Percentiles rank a stretch among this genome's conserved stretches.
Conservation (phyloP, 257 asterid species). For the Haberlea rhodopensis region DNA sequence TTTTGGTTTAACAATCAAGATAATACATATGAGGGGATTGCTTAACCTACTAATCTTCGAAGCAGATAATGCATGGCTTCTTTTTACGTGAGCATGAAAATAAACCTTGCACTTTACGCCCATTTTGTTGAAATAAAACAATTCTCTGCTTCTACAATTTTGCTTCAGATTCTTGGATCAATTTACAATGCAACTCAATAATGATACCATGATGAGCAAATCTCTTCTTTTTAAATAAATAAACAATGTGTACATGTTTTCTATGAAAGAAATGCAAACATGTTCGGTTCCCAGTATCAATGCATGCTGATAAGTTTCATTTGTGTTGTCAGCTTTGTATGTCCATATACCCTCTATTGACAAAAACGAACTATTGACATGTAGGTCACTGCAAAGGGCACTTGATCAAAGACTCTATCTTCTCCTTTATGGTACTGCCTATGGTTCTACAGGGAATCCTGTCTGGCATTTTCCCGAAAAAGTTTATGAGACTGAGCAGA, state of each 20-base stretch:
- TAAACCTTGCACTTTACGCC: background rate
- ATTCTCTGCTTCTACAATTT: too few relatives aligned
- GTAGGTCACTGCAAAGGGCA: conserved; percentile 85
- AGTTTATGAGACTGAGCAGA: conserved; percentile 66
- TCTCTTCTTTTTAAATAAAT: background rate
- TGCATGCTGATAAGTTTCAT: background rate
- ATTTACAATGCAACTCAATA: background rate
- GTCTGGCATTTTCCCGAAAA: conserved; percentile 96
- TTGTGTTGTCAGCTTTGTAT: background rate
- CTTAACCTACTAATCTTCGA: background rate
- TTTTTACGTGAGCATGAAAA: background rate
- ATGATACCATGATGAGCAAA: background rate
- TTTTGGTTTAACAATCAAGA: background rate
- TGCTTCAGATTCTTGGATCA: background rate
- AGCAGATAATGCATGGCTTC: conserved; percentile 3
- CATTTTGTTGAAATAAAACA: background rate
- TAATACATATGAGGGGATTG: background rate
- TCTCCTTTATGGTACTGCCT: conserved; percentile 59
- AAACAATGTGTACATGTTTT: background rate
- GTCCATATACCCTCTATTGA: conserved; percentile 3
- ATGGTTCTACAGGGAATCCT: conserved; percentile 51
- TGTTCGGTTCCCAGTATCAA: background rate
- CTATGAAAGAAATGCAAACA: background rate
- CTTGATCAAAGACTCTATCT: conserved; percentile 91
- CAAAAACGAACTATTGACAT: conserved; percentile 23